phyloP scores from a whole-genome alignment of 208 protist species.

The Plasmodiophora brassicae region DNA sequence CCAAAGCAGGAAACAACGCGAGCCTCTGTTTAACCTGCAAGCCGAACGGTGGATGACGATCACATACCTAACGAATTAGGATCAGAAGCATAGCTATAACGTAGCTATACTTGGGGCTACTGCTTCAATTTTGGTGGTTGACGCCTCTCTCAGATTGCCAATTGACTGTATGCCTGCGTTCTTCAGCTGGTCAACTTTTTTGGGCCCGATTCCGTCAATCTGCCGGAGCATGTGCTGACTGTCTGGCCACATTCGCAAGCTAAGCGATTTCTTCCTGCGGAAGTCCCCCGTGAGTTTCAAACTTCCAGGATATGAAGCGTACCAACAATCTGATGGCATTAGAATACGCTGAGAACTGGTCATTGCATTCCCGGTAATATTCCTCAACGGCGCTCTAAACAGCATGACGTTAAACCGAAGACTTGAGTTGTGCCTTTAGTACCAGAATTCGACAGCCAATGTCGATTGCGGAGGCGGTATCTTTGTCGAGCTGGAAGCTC shows the following conservation, averaged over 20 bases:
- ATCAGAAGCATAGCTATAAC: neutral
- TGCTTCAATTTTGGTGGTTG: neutral
- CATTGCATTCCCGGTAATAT: neutral
- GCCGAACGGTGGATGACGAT: neutral
- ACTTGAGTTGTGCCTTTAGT: neutral
- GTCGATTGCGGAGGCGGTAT: neutral
- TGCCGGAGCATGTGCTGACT: neutral
- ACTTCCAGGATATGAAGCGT: neutral
- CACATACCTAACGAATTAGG: neutral
- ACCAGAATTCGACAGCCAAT: neutral
- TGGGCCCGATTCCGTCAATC: neutral
- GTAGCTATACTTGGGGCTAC: neutral
- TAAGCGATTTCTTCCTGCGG: neutral
- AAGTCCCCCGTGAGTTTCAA: neutral
- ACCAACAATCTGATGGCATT: neutral
- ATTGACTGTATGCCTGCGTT: neutral
- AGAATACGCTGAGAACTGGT: neutral
- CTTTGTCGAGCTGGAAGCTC: neutral
- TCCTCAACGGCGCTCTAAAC: neutral
- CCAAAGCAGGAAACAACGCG: neutral
- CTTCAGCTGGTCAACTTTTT: neutral
- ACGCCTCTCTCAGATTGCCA: neutral
- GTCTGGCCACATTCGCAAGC: neutral
- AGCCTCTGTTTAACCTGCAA: conserved; percentile 2
- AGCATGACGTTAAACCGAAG: neutral